Evolutionary conservation across 495 filamentous ascomycete species (phyloP), one percentile per base, ranked within the genome.

Genomic region (Penicillium canariense): DNA sequence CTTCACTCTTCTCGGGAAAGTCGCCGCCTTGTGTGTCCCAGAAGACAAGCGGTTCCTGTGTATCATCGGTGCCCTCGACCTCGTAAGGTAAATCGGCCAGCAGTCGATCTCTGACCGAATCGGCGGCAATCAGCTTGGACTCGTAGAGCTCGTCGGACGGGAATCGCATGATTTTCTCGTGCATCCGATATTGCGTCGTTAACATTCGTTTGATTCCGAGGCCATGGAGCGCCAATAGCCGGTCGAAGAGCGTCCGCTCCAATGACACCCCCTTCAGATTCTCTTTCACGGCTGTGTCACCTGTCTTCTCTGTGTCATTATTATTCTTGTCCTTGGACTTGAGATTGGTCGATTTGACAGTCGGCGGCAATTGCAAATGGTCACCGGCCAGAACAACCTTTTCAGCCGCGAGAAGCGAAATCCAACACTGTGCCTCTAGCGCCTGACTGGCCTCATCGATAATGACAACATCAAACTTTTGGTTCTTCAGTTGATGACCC

Each of bases 121-220:
- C 87, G 2, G 85, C 88, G 2, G 94, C 94, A 4, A 91, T 77
- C 4, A 99, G 77, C 55, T 85, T 84, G 3, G 77, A 79, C 38
- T 90, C 87, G 75, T 99, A 99, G 18, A 99, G 80, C 67, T 91
- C 87, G 47, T 85, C 77, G 0, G 93, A 97, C 0, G 95, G 93
- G 67, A 97, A 97, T 32, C 81, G 76, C 94, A 97, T 97, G 64
- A 99, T 97, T 45, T 77, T 80, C 62, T 90, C 86, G 69, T 99
- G 93, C 94, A 99, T 99, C 8, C 94, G 89, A 69, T 99, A 99
- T 74, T 99, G 94, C 2, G 89, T 96, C n/a, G 89, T 97, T 10
- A 97, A 80, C 87, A 97, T 94, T 22, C 87, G 77, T 75, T 97
- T 99, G 69, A 99, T 89, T 0, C 71, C 75, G 3, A 84, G 70